Evolutionary conservation across 768 basidiomycete genomes (phyloP).

Genomic region (Tricholoma furcatifolium): DNA sequence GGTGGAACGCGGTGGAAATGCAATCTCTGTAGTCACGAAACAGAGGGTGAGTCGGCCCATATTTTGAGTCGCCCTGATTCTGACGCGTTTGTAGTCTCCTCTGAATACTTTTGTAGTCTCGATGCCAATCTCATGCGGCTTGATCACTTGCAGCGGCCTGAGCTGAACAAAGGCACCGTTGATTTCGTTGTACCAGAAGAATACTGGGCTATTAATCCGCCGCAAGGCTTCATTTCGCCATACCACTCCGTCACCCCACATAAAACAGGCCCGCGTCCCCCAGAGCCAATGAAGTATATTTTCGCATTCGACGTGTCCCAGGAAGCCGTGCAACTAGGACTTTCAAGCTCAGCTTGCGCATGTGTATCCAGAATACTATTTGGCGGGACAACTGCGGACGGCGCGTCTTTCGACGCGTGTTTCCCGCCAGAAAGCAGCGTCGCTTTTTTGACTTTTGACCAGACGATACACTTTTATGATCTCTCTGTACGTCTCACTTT

Average conservation of each 20-base stretch:
- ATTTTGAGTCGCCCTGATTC: background rate
- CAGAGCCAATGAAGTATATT: constrained; percentile 71
- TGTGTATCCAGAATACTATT: constrained; percentile 64
- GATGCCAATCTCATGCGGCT: constrained; percentile 75
- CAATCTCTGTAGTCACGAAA: constrained; percentile 83
- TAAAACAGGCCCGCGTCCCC: constrained; percentile 45
- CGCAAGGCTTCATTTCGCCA: constrained; percentile 48
- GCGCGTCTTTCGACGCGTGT: constrained; percentile 39
- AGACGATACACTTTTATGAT: constrained; percentile 83
- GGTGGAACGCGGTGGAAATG: constrained; percentile 89
- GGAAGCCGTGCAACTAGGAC: constrained; percentile 66
- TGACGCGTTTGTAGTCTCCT: constrained; percentile 49
- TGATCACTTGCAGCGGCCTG: constrained; percentile 80
- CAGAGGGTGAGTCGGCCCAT: constrained; percentile 62
- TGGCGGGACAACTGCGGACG: constrained; percentile 47
- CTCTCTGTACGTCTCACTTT: constrained; percentile 62
- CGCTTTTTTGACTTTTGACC: constrained; percentile 84
- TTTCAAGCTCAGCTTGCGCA: constrained; percentile 64
- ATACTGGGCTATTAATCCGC: constrained; percentile 83
- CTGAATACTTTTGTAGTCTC: constrained; percentile 83
- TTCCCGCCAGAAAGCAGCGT: constrained; percentile 57
- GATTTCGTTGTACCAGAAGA: constrained; percentile 82
- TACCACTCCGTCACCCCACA: constrained; percentile 53
- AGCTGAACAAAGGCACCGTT: constrained; percentile 87
- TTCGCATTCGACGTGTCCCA: constrained; percentile 86